Evolutionary conservation across 805 yeast genomes (phyloP).

Genomic region (Yamadazyma sp.): DNA sequence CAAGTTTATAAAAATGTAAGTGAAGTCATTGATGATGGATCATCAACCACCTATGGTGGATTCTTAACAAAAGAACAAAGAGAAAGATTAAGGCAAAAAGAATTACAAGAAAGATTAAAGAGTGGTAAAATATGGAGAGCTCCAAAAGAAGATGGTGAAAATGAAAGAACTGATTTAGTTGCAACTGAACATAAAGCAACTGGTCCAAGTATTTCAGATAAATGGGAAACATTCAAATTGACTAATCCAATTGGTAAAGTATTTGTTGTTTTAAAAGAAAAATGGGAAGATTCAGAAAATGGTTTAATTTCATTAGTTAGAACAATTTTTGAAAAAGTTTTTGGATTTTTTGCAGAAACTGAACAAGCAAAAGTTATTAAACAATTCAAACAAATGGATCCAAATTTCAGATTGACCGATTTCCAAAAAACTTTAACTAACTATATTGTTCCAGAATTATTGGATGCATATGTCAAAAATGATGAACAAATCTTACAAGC

Average conservation of each 20-base stretch:
- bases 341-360: constrained; percentile 92
- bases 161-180: constrained; percentile 79
- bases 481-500: constrained; percentile 76
- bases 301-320: constrained; percentile 81
- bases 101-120: constrained; percentile 51
- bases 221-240: constrained; percentile 63
- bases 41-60: constrained; percentile 86
- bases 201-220: constrained; percentile 64
- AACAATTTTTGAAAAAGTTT: constrained; percentile 73
- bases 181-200: constrained; percentile 77
- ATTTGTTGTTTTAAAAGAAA: constrained; percentile 56
- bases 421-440: constrained; percentile 84
- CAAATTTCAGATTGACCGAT: constrained; percentile 73
- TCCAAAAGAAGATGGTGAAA: constrained; percentile 34
- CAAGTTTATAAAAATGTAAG: constrained; percentile 84
- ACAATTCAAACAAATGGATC: constrained; percentile 85
- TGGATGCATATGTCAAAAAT: constrained; percentile 93
- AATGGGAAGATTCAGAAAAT: constrained; percentile 92
- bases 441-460: constrained; percentile 88
- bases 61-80: constrained; percentile 83
- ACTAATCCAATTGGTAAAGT: constrained; percentile 68
- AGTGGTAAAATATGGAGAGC: constrained; percentile 65
- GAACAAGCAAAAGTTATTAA: constrained; percentile 92
- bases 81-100: constrained; percentile 55
- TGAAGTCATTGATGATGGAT: constrained; percentile 89